phyloP scores from a whole-genome alignment of 805 yeast genomes.

The Vanderwaltozyma polyspora region DNA sequence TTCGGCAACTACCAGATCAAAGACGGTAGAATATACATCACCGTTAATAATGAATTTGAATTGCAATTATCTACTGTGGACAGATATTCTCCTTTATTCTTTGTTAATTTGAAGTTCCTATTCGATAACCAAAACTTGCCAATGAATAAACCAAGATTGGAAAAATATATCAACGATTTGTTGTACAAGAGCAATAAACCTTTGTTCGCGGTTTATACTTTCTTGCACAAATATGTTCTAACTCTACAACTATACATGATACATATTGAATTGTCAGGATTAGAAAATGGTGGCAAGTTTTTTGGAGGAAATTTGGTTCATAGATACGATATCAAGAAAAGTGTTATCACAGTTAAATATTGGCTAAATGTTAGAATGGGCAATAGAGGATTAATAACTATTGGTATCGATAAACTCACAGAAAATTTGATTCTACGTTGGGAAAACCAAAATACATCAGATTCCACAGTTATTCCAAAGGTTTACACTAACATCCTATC shows the following conservation, averaged over 20 bases:
- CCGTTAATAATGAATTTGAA: slow-evolving; percentile 54
- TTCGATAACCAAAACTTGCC: slow-evolving; percentile 28
- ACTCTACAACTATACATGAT: slow-evolving; percentile 26
- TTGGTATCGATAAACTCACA: slow-evolving; percentile 20
- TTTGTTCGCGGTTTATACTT: slow-evolving; percentile 20
- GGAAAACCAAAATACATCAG: slow-evolving; percentile 18
- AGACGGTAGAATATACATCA: slow-evolving; percentile 67
- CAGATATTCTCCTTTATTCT: slow-evolving; percentile 57
- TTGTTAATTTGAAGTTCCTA: slow-evolving; percentile 63
- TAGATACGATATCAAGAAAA: slow-evolving; percentile 25
- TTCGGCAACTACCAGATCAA: slow-evolving; percentile 53
- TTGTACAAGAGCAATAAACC: slow-evolving; percentile 21
- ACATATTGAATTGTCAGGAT: slow-evolving; percentile 19
- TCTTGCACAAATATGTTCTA: slow-evolving; percentile 25
- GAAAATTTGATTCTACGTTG: slow-evolving; percentile 21
- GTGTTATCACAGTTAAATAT: slow-evolving; percentile 23
- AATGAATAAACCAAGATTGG: slow-evolving; percentile 19
- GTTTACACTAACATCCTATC: slow-evolving; percentile 16
- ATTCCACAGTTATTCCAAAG: slow-evolving; percentile 12
- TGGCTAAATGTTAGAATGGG: slow-evolving; percentile 26
- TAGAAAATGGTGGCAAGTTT: slow-evolving; percentile 24
- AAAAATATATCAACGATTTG: slow-evolving; percentile 25
- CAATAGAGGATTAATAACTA: slow-evolving; percentile 19
- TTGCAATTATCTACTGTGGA: slow-evolving; percentile 70
- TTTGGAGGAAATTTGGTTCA: slow-evolving; percentile 26